Evolutionary conservation across 148 eudicot species (phyloP).

Genomic region (Rhododendron ferrugineum): DNA sequence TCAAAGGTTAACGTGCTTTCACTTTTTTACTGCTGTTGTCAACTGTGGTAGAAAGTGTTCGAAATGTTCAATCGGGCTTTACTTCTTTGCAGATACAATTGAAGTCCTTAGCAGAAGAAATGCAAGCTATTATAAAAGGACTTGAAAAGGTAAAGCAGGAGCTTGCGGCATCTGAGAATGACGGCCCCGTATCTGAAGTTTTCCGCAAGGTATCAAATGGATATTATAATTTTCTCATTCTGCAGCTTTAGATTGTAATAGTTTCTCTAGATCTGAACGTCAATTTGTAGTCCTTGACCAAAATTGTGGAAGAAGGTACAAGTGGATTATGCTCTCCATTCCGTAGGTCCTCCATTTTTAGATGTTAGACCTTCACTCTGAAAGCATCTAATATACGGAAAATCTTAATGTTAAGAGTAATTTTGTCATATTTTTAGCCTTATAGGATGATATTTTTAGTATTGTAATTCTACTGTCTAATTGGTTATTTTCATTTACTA

Average conservation of each 20-base stretch:
- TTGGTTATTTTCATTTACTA: not conserved
- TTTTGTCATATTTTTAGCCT: not conserved
- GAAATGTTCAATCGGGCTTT: not conserved
- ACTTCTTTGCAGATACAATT: conserved; percentile 72
- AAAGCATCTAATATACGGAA: not conserved
- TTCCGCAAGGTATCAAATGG: conserved; percentile 56
- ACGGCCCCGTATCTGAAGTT: conserved; percentile 88
- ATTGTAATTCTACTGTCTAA: not conserved
- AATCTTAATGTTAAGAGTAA: not conserved
- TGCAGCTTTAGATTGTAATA: not conserved
- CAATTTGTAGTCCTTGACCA: not conserved
- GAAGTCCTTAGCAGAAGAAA: conserved; percentile 97
- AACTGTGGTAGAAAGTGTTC: not conserved
- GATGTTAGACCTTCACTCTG: not conserved
- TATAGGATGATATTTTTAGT: not conserved
- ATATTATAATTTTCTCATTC: conserved; percentile 3
- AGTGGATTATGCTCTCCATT: not conserved
- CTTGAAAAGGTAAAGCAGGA: conserved; percentile 88
- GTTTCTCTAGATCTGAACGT: not conserved
- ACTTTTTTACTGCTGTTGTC: conserved; percentile 5
- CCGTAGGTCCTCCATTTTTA: not conserved
- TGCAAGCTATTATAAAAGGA: conserved; percentile 95
- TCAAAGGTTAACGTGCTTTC: conserved; percentile 50
- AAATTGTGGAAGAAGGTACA: conserved; percentile 5
- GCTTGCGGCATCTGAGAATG: conserved; percentile 73